Base-by-base conservation (phyloP, 352 stramenopile species). In the Saprolegnia parasitica region DNA sequence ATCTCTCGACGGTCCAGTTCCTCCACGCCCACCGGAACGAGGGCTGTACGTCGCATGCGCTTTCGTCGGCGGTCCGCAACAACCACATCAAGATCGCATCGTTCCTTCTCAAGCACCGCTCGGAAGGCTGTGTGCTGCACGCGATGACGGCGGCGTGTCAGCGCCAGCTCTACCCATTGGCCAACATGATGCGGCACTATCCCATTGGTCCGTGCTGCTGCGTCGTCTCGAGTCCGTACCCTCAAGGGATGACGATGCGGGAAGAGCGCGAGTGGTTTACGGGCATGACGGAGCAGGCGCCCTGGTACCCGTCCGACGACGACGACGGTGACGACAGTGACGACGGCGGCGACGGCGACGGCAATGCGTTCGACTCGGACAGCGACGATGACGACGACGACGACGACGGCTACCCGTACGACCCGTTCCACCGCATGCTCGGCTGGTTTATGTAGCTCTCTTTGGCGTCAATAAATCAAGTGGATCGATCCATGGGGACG, bases 1-100 rank as follows among this genome's bases (percentile, higher is more conserved):
- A 74, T 39, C 46, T 76, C 4, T 35, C 64, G 1, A 70, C 76
- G 13, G 73, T 78, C 23, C 32, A 72, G 62, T 78, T 63, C 57
- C 39, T 78, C 0, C 71, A 75, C 20, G 37, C 50, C 18, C 40
- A 67, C 21, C 64, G 71, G 6, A 21, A 42, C n/a, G 66, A 72
- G 50, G 66, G 66, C 26, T 72, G 66, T 45, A 66, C 58, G 26
- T 35, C 49, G 35, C 58, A 54, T 6, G 58, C 58, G 5, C 58
- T 66, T 11, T 37, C 21, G 21, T 16, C 13, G 21, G 54, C 54
- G 3, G 54, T 35, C 29, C 56, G 49, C 9, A 65, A 65, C 39
- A 35, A 35, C 32, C 56, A 65, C 21, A 24, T 49, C 16, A 35
- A 65, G 16, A 20, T 65, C 23, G 56, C 49, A 11, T 10, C 32